These are phyloP conservation scores for Talaromyces atroroseus DNA, from an alignment of 2,329 filamentous ascomycete genomes.

Conservation along the genomic window DNA sequence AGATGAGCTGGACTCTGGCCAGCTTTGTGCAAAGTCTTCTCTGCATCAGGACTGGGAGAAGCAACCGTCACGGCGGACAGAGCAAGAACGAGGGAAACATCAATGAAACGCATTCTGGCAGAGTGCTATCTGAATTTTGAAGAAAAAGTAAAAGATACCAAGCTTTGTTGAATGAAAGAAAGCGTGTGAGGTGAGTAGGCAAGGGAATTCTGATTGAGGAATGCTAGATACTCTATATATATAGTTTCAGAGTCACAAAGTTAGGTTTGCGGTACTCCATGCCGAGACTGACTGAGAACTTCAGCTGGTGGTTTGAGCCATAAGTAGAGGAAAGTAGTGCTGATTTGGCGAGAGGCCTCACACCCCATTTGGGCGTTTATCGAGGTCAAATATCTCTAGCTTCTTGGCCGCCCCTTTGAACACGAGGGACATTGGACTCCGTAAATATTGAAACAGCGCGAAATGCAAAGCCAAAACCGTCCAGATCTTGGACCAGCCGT, in stretches of 20 bases:
- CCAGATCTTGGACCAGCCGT: neutral
- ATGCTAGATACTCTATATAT: neutral
- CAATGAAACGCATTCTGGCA: slow-evolving; percentile 8
- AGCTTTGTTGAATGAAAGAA: neutral
- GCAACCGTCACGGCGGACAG: slow-evolving; percentile 7
- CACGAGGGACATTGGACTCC: neutral
- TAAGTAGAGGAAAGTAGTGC: neutral
- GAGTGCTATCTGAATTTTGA: neutral
- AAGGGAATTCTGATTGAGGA: neutral
- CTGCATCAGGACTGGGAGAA: neutral
- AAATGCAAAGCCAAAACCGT: neutral
- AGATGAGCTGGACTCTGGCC: slow-evolving; percentile 1
- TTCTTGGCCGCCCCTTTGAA: neutral
- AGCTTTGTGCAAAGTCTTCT: slow-evolving; percentile 5
- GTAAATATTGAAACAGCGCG: too few relatives aligned
- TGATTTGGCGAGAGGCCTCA: neutral
- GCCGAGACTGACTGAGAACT: neutral
- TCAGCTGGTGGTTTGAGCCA: neutral
- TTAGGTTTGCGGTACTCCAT: neutral
- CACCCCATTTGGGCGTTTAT: neutral
- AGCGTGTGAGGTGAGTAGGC: neutral
- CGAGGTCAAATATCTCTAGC: neutral
- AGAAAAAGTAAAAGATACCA: neutral
- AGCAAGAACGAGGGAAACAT: slow-evolving; percentile 8
- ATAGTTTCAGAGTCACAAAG: neutral